These are phyloP conservation scores for Stentor coeruleus DNA, from an alignment of 73 alveolate genomes.

Conservation along the genomic window DNA sequence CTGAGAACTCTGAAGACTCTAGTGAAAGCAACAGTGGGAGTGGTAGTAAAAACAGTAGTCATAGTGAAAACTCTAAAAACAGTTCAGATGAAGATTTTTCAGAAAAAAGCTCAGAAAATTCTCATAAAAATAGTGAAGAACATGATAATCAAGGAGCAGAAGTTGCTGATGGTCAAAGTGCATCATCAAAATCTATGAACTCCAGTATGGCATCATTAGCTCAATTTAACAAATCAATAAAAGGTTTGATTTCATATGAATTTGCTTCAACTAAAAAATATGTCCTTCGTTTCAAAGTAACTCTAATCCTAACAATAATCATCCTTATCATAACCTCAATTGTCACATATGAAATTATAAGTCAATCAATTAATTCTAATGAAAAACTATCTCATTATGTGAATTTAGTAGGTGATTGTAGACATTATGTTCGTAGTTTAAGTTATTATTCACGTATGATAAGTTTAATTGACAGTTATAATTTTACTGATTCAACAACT, in stretches of 20 bases:
- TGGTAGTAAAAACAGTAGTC: no score
- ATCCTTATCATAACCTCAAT: not conserved
- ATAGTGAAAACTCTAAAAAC: no score
- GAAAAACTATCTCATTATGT: not conserved
- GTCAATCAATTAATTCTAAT: not conserved
- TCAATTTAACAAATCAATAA: not conserved
- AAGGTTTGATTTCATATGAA: not conserved
- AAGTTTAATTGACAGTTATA: not conserved
- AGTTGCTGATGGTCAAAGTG: constrained; percentile 15
- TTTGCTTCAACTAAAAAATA: not conserved
- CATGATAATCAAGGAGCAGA: not conserved
- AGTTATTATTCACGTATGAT: not conserved
- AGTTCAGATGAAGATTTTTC: not conserved
- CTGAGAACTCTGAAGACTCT: no score
- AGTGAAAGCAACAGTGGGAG: no score
- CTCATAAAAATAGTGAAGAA: not conserved
- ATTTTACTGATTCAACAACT: not conserved
- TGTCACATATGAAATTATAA: not conserved
- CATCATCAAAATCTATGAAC: not conserved
- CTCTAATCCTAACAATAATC: not conserved
- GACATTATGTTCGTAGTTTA: not conserved
- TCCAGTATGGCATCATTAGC: not conserved
- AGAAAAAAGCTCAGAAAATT: not conserved
- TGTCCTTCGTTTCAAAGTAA: not conserved
- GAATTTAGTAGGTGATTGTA: not conserved